phyloP scores from a whole-genome alignment of 306 rosid species.

The Ziziphus jujuba region DNA sequence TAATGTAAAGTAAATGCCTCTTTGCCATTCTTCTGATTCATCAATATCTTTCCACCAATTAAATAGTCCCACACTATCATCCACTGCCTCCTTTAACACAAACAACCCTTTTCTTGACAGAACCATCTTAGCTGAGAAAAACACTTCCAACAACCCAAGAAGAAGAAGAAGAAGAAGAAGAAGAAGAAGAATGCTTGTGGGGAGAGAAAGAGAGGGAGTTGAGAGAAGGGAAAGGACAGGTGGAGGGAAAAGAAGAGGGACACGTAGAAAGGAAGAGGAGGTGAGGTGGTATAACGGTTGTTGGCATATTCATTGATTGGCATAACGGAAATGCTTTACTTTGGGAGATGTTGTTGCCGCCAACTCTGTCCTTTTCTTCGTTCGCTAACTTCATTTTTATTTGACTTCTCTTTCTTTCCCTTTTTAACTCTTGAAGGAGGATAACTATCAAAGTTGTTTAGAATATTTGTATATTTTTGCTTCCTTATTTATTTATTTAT shows the following conservation, averaged over 20 bases:
- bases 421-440: too few species aligned
- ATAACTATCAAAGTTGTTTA: too few species aligned
- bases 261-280: conserved; percentile 29
- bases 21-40: conserved; percentile 36
- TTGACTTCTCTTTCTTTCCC: too few species aligned
- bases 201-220: not conserved
- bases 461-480: too few species aligned
- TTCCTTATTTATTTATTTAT: too few species aligned
- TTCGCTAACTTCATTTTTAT: too few species aligned
- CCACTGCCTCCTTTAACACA: conserved; percentile 24
- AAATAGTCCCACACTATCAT: too few species aligned
- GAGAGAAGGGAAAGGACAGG: not conserved
- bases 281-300: too few species aligned
- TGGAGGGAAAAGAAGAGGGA: not conserved
- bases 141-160: not conserved
- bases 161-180: not conserved
- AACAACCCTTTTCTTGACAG: conserved; percentile 36
- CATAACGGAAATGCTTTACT: conserved; percentile 6
- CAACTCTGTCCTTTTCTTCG: too few species aligned
- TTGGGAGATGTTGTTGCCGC: too few species aligned
- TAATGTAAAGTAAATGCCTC: conserved; percentile 37
- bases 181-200: not conserved
- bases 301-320: conserved; percentile 37
- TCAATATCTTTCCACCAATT: conserved; percentile 40
- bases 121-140: conserved; percentile 11